Conservation (phyloP, 78 protist species). For the Reticulomyxa filosa region DNA sequence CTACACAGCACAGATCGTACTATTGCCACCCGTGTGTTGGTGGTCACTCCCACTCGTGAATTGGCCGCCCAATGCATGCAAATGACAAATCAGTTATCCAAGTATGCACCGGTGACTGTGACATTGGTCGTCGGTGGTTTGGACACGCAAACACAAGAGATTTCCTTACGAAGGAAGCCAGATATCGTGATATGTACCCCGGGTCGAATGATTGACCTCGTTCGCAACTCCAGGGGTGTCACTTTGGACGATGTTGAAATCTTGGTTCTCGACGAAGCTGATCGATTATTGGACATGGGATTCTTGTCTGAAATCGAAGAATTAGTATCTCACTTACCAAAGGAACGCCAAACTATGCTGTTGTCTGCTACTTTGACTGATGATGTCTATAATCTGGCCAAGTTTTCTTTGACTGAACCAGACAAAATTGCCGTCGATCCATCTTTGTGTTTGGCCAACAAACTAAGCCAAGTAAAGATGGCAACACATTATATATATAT, state of each 20-base stretch:
- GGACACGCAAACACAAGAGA: background rate
- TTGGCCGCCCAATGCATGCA: constrained; percentile 4
- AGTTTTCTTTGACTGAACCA: too few relatives aligned
- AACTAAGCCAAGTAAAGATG: too few relatives aligned
- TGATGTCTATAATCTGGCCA: too few relatives aligned
- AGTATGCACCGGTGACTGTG: background rate
- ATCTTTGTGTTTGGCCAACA: too few relatives aligned
- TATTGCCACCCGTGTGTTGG: background rate
- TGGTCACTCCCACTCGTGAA: constrained; percentile 6
- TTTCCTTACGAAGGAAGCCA: background rate
- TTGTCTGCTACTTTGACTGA: constrained; percentile 14
- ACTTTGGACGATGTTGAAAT: constrained; percentile 14
- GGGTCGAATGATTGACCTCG: background rate
- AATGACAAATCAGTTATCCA: background rate
- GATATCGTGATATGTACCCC: constrained; percentile 16
- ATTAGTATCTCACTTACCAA: background rate
- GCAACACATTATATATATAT: too few relatives aligned
- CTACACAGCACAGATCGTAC: background rate
- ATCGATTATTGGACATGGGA: constrained; percentile 14
- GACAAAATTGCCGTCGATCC: too few relatives aligned
- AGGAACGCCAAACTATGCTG: constrained; percentile 3
- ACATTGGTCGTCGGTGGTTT: background rate
- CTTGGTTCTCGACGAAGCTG: constrained; percentile 23
- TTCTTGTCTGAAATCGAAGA: constrained; percentile 6
- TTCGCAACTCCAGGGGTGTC: too few relatives aligned